A percentile compares a stretch with the other conserved stretches of the same genome.
Evolutionary conservation across 352 stramenopile genomes (phyloP).

Genomic region (Phytophthora europaea): DNA sequence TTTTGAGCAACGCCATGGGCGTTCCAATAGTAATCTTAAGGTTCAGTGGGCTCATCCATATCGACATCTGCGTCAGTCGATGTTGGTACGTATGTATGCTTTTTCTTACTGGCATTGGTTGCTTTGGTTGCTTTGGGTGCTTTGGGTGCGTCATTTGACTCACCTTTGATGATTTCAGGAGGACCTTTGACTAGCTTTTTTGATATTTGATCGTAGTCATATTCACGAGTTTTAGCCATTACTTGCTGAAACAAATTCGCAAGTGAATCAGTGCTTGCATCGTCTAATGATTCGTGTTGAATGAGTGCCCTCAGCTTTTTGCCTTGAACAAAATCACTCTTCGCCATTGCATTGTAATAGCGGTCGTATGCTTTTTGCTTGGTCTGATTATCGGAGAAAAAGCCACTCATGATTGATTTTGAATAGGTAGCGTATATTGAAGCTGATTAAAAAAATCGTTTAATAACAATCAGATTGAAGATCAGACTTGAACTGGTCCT

Average conservation of each 20-base stretch:
- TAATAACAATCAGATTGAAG: background rate
- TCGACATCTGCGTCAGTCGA: background rate
- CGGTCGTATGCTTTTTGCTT: background rate
- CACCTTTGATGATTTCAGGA: conserved; percentile 2
- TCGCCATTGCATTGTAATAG: conserved; percentile 2
- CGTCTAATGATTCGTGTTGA: conserved; percentile 2
- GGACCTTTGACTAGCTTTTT: background rate
- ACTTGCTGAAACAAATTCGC: conserved; percentile 2
- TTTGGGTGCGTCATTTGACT: background rate
- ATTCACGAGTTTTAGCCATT: background rate
- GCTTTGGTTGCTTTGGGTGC: too few species aligned
- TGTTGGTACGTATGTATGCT: background rate
- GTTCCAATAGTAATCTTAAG: too few species aligned
- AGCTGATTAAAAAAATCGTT: conserved; percentile 3
- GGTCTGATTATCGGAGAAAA: background rate
- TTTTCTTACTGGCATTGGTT: background rate
- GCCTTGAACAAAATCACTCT: background rate
- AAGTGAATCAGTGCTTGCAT: conserved; percentile 1
- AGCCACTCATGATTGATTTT: background rate
- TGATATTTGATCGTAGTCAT: background rate
- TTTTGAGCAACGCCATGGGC: conserved; percentile 1
- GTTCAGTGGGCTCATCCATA: background rate
- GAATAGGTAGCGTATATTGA: background rate
- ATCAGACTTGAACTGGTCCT: background rate
- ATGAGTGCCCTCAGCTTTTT: background rate